These are phyloP conservation scores for Pseudoscleropodium purum DNA, from an alignment of 225 moss, liverwort and hornwort genomes.

Conservation along the genomic window DNA sequence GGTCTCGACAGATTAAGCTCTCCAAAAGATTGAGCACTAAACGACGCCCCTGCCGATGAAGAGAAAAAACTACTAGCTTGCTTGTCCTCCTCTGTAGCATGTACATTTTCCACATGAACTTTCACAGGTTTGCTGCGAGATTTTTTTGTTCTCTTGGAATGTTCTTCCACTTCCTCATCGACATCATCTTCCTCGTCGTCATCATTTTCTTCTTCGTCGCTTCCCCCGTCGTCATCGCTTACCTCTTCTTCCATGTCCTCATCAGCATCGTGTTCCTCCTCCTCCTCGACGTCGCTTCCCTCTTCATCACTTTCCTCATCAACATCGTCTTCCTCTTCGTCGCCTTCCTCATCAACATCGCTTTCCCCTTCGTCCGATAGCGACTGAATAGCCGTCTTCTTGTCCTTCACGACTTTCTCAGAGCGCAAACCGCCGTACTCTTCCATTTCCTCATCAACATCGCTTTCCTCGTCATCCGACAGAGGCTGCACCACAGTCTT, in stretches of 20 bases:
- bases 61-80: constrained; percentile 54
- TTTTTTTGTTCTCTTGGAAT: neutral
- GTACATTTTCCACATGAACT: constrained; percentile 41
- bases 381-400: constrained; percentile 18
- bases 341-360: neutral
- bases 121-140: constrained; percentile 18
- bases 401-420: neutral
- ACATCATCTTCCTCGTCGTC: constrained; percentile 9
- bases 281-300: neutral
- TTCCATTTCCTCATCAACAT: constrained; percentile 21
- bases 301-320: neutral
- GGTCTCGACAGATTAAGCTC: constrained; percentile 92
- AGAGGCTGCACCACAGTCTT: constrained; percentile 22
- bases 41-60: constrained; percentile 78
- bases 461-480: constrained; percentile 5
- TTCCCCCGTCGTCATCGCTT: neutral
- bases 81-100: constrained; percentile 16
- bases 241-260: neutral
- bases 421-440: constrained; percentile 13
- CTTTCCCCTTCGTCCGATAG: constrained; percentile 12
- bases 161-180: constrained; percentile 10
- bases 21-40: constrained; percentile 79
- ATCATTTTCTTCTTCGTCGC: neutral
- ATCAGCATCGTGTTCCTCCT: neutral
- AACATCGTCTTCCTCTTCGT: neutral